Evolutionary conservation across 345 rosid species (phyloP).

Genomic region (Pugionium cornutum): DNA sequence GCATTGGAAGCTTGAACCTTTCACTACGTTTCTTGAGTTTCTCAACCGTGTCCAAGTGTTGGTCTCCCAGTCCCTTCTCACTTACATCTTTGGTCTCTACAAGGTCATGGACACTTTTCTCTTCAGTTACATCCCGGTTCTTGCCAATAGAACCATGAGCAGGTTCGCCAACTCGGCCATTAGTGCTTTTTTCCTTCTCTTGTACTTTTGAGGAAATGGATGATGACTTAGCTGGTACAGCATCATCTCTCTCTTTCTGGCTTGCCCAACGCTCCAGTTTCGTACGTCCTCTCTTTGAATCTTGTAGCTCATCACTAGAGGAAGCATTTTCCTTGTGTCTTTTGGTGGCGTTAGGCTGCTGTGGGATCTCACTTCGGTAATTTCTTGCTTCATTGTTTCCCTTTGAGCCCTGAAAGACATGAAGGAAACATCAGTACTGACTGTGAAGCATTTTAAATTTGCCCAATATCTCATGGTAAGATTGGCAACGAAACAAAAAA

Average conservation of each 20-base stretch:
- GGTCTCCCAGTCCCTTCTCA: conserved; percentile 58
- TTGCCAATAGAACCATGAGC: conserved; percentile 44
- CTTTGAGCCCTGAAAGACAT: conserved; percentile 59
- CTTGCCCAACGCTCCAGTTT: conserved; percentile 95
- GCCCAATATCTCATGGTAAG: conserved; percentile 19
- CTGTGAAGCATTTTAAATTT: conserved; percentile 14
- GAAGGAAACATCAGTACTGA: conserved; percentile 32
- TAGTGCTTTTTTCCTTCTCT: conserved; percentile 52
- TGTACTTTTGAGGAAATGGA: conserved; percentile 59
- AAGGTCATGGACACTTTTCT: conserved; percentile 45
- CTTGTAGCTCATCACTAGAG: conserved; percentile 78
- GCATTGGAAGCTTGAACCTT: conserved; percentile 95
- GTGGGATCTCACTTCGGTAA: conserved; percentile 42
- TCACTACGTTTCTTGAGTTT: conserved; percentile 98
- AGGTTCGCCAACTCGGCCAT: conserved; percentile 47
- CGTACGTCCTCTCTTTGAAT: conserved; percentile 79
- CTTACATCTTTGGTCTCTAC: conserved; percentile 60
- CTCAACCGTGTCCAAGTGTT: conserved; percentile 87
- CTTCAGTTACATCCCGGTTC: conserved; percentile 48
- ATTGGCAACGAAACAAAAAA: conserved; percentile 23
- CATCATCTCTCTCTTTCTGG: conserved; percentile 82
- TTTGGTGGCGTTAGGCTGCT: conserved; percentile 52
- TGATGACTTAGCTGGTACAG: conserved; percentile 54
- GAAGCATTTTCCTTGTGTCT: conserved; percentile 62
- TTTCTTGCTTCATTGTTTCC: conserved; percentile 48